Percentiles rank a stretch among this genome's conserved stretches.
phyloP scores from a whole-genome alignment of 257 asterid genomes.

The Eustoma russellianum region DNA sequence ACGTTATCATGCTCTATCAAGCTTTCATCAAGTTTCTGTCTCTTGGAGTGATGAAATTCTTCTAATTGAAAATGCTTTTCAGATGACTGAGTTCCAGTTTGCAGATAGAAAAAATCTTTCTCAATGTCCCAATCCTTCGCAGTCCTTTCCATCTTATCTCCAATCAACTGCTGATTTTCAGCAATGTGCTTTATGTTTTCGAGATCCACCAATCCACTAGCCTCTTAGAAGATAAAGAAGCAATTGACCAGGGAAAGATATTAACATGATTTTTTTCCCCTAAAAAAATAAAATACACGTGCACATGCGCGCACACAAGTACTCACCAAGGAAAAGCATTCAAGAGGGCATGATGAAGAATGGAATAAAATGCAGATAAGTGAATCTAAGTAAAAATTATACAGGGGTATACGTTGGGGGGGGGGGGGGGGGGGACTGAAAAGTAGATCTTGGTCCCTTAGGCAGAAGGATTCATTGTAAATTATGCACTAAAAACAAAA shows the following conservation, averaged over 20 bases:
- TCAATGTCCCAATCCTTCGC: slow-evolving; percentile 50
- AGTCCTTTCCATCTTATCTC: slow-evolving; percentile 46
- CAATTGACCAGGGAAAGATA: neutral
- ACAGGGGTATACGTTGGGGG: too few relatives aligned
- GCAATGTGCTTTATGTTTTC: slow-evolving; percentile 61
- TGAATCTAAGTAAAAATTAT: too few relatives aligned
- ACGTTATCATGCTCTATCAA: neutral
- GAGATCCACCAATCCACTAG: slow-evolving; percentile 48
- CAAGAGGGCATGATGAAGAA: too few relatives aligned
- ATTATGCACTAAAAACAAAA: too few relatives aligned
- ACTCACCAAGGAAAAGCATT: too few relatives aligned
- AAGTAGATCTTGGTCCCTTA: too few relatives aligned
- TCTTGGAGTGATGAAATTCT: neutral
- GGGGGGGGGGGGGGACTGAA: too few relatives aligned
- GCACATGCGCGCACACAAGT: too few relatives aligned
- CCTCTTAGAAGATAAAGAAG: slow-evolving; percentile 31
- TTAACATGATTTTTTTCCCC: too few relatives aligned
- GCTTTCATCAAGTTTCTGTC: slow-evolving; percentile 1
- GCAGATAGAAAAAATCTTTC: slow-evolving; percentile 45
- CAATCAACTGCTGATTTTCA: slow-evolving; percentile 35
- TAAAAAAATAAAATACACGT: too few relatives aligned
- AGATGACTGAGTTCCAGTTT: slow-evolving; percentile 27
- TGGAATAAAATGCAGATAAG: too few relatives aligned
- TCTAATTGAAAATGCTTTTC: slow-evolving; percentile 7
- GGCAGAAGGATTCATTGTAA: too few relatives aligned